These are phyloP conservation scores for Aspergillus glaucus DNA, from an alignment of 2,329 filamentous ascomycete species.

Conservation along the genomic window DNA sequence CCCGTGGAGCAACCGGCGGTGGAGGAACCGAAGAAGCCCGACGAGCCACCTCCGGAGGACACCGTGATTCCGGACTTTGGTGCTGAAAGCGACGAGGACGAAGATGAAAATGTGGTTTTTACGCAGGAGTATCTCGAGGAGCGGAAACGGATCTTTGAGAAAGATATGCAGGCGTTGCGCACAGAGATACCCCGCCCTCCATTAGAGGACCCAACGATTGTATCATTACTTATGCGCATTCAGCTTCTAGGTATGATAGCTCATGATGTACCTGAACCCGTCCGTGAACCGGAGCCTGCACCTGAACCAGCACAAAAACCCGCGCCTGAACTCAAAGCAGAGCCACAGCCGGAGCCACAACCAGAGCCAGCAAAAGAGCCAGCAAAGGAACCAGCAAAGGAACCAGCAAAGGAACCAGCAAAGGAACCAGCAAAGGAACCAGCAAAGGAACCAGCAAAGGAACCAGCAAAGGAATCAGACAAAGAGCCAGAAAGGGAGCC, in stretches of 20 bases:
- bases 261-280: constrained; percentile 25
- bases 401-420: background rate
- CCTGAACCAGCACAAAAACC: constrained; percentile 6
- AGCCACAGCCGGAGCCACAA: background rate
- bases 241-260: constrained; percentile 40
- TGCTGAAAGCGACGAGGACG: constrained; percentile 38
- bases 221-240: constrained; percentile 37
- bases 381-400: background rate
- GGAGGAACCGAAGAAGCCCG: constrained; percentile 1
- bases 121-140: constrained; percentile 44
- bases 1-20: constrained; percentile 2
- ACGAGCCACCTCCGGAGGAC: constrained; percentile 6
- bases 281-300: constrained; percentile 1
- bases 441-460: background rate
- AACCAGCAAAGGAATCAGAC: background rate
- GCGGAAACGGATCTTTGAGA: constrained; percentile 40
- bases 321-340: constrained; percentile 1
- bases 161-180: constrained; percentile 38
- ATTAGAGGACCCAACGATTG: constrained; percentile 37
- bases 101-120: constrained; percentile 40
- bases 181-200: constrained; percentile 38
- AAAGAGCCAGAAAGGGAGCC: background rate
- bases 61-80: constrained; percentile 28
- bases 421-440: background rate
- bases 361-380: background rate